These are phyloP conservation scores for Aechmea fasciata DNA, from an alignment of 176 grass and related monocot species.

Conservation along the genomic window DNA sequence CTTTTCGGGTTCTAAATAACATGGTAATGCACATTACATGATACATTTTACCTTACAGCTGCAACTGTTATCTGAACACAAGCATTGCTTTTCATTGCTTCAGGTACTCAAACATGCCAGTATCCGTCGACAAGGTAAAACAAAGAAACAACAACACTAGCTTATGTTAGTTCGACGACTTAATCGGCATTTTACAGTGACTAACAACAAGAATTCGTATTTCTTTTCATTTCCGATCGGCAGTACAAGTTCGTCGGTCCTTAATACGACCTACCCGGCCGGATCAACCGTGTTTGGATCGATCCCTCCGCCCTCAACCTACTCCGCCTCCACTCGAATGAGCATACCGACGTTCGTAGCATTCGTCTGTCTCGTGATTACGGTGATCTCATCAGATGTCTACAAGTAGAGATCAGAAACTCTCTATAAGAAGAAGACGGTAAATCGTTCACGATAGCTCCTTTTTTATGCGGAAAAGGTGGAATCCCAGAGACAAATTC, in stretches of 20 bases:
- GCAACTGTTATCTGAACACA: not conserved
- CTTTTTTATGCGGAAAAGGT: not conserved
- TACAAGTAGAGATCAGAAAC: not conserved
- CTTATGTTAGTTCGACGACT: not conserved
- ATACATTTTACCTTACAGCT: not conserved
- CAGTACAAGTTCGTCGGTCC: conserved; percentile 1
- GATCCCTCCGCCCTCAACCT: conserved; percentile 26
- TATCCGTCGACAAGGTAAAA: conserved; percentile 52
- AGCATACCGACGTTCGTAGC: not conserved
- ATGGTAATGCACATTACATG: too few relatives aligned
- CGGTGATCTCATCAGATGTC: not conserved
- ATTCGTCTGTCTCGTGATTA: not conserved
- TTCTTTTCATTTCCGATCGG: not conserved
- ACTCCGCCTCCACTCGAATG: conserved; percentile 24
- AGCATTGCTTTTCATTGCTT: not conserved
- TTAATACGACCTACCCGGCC: conserved; percentile 26
- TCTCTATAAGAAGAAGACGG: not conserved
- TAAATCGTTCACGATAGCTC: not conserved
- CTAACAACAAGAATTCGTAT: not conserved
- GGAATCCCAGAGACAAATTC: not conserved
- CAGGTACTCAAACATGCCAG: conserved; percentile 59
- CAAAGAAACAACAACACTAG: conserved; percentile 12
- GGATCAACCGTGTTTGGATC: conserved; percentile 29
- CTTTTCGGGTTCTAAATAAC: too few relatives aligned
- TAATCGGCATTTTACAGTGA: not conserved